Base-by-base conservation (phyloP, 805 yeast genomes). In the Spathaspora hagerdaliae region DNA sequence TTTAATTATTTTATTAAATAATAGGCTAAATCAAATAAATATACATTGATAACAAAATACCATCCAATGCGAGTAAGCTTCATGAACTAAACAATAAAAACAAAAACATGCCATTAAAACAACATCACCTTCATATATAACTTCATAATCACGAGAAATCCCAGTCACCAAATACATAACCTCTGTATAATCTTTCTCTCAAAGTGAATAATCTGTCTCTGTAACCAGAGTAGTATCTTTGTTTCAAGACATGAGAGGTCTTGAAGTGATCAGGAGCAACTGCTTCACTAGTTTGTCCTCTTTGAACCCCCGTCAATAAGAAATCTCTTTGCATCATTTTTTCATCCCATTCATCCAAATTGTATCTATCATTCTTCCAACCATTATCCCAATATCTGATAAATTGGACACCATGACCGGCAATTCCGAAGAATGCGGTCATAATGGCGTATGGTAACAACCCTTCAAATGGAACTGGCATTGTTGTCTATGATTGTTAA, bases 241-340 rank as follows among this genome's bases (percentile, higher is more conserved):
- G 72, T 42, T 56, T 53, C 48, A 53, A 47, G 36, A 50, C 44
- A 14, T 59, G 53, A 12, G 60, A 51, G n/a, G 87, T 81, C 68
- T 83, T 85, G 75, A 88, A 87, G 31, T 74, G 76, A 49, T 84
- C 91, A 34, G 90, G 89, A 4, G 95, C 96, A 36, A 75, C 67
- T 6, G 90, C 77, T 37, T 72, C 76, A 51, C 79, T 81, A 41
- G 75, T 62, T 61, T 86, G 92, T 34, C 83, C 91, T 59, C 96
- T 75, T 57, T 69, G 73, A 36, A 75, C 73, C 26, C 96, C 96
- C 9, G 96, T 87, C 57, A 87, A 70, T 52, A 92, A 74, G 59
- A 77, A 73, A 64, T 87, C 96, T 58, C 96, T 75, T 52, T 83
- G 84, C 67, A 87, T 81, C 75, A 69, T 61, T 51, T 59, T 67